Conservation (phyloP, 139 green algal genomes). For the Pseudopediastrum boryanum region DNA sequence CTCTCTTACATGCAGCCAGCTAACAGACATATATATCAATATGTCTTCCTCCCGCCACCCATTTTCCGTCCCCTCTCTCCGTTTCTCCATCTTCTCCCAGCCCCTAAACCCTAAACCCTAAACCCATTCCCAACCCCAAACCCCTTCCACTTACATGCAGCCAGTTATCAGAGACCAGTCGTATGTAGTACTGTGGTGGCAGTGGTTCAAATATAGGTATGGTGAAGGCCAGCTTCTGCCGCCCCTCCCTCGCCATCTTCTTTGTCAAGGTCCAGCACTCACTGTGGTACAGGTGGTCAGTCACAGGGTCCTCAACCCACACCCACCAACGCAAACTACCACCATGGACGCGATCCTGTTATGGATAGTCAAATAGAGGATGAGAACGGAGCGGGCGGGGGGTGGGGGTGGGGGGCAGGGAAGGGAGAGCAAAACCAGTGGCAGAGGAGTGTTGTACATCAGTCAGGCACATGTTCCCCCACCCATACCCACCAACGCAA, state of each 20-base stretch:
- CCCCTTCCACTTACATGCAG: constrained; percentile 42
- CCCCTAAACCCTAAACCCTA: no score
- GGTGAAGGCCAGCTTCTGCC: constrained; percentile 87
- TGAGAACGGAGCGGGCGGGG: no score
- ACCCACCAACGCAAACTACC: constrained; percentile 76
- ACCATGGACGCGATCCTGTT: constrained; percentile 70
- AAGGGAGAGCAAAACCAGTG: no score
- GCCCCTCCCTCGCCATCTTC: constrained; percentile 62
- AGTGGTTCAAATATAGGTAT: constrained; percentile 97
- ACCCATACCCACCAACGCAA: constrained; percentile 89
- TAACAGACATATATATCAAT: no score
- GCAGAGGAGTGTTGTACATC: no score
- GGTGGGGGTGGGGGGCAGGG: no score
- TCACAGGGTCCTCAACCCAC: constrained; percentile 93
- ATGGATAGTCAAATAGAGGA: no score
- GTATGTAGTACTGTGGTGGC: constrained; percentile 76
- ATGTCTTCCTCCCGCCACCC: no score
- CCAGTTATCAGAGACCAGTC: constrained; percentile 85
- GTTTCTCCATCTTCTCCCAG: no score
- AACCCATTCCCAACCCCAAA: no score
- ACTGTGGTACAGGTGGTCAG: constrained; percentile 65
- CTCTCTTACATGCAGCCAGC: no score
- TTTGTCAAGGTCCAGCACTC: constrained; percentile 91
- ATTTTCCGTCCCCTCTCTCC: no score
- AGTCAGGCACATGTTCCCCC: constrained; percentile 89